Evolutionary conservation across 2,329 filamentous ascomycete species (phyloP).

Genomic region (Sporothrix variecibatus): DNA sequence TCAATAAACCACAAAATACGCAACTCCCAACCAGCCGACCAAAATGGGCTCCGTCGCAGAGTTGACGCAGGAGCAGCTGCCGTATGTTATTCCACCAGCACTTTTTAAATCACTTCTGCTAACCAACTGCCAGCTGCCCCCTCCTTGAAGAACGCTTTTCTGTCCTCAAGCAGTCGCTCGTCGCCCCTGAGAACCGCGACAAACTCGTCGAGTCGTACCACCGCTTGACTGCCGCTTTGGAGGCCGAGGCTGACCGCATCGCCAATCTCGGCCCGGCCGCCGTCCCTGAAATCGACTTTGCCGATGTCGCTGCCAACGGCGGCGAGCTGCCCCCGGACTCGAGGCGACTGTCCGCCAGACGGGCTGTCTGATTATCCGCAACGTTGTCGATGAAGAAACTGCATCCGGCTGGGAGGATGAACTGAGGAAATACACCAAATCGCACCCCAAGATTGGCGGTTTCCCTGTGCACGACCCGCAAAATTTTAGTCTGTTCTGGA

Average conservation of each 20-base stretch:
- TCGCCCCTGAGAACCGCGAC: neutral
- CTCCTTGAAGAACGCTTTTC: constrained; percentile 9
- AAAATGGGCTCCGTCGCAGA: neutral
- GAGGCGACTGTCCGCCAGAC: neutral
- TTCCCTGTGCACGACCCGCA: constrained; percentile 45
- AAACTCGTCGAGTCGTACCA: constrained; percentile 1
- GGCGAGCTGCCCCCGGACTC: neutral
- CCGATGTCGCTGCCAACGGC: neutral
- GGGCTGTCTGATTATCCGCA: neutral
- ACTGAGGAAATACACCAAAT: neutral
- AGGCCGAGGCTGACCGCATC: neutral
- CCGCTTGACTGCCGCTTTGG: neutral
- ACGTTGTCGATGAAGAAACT: neutral
- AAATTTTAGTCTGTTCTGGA: constrained; percentile 78
- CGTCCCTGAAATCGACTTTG: neutral
- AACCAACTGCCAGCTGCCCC: neutral
- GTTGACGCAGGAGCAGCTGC: neutral
- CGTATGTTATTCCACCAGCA: neutral
- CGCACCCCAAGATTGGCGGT: neutral
- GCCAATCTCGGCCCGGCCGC: neutral
- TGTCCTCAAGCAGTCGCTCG: neutral
- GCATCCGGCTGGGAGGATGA: neutral
- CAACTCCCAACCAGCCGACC: neutral
- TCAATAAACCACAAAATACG: neutral
- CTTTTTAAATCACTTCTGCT: neutral